A percentile compares a stretch with the other conserved stretches of the same genome.
Conservation (phyloP, 1,284 basidiomycete genomes). For the Microbotryum silenes-acaulis region DNA sequence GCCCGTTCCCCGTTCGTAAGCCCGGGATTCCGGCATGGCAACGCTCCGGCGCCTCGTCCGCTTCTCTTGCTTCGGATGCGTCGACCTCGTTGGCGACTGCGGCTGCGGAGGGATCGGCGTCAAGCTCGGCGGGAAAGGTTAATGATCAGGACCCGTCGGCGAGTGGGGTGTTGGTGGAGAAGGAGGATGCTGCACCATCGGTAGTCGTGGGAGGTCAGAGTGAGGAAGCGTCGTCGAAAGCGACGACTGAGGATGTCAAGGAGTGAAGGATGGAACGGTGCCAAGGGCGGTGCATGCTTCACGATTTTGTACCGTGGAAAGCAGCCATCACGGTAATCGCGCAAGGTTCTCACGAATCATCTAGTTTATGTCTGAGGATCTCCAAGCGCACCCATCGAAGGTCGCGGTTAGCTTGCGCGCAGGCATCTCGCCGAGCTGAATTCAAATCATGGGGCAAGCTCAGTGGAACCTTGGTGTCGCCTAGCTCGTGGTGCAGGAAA, state of each 20-base stretch:
- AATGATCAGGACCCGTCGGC: slow-evolving; percentile 16
- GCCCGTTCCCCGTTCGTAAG: slow-evolving; percentile 42
- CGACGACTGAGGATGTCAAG: not conserved
- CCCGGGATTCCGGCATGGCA: slow-evolving; percentile 87
- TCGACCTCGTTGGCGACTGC: not conserved
- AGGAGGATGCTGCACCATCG: slow-evolving; percentile 8
- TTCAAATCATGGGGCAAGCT: too few species aligned
- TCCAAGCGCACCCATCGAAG: too few species aligned
- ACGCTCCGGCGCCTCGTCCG: slow-evolving; percentile 39
- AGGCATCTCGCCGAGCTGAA: too few species aligned
- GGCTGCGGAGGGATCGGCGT: not conserved
- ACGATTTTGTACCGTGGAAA: too few species aligned
- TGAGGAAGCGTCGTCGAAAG: not conserved
- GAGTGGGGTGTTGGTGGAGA: slow-evolving; percentile 31
- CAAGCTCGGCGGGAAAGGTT: not conserved
- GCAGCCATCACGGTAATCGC: too few species aligned
- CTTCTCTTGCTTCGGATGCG: not conserved
- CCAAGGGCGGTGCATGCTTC: too few species aligned
- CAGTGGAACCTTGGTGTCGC: too few species aligned
- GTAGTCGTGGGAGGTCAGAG: too few species aligned
- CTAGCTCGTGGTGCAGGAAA: too few species aligned
- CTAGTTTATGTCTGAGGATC: too few species aligned
- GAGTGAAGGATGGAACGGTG: not conserved
- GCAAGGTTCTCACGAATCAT: too few species aligned
- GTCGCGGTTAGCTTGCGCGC: too few species aligned